Conservation (phyloP, 306 rosid species). For the Hylodesmum podocarpum region DNA sequence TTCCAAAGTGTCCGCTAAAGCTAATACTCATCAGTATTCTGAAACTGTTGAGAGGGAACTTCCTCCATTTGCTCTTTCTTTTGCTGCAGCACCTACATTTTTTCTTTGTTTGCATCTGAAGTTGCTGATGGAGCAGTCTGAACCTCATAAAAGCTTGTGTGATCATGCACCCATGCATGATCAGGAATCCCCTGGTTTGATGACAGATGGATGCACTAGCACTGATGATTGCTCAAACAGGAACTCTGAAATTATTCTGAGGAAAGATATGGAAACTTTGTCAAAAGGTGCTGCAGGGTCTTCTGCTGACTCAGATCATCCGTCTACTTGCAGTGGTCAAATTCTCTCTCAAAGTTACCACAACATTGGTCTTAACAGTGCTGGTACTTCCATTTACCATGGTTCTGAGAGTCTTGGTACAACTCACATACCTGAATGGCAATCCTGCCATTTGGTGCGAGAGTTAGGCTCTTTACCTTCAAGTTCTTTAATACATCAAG, state of each 20-base stretch:
- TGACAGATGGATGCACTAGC: slow-evolving; percentile 38
- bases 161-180: slow-evolving; percentile 41
- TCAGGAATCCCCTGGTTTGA: slow-evolving; percentile 44
- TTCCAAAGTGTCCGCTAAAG: slow-evolving; percentile 51
- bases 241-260: slow-evolving; percentile 33
- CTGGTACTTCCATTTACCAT: slow-evolving; percentile 41
- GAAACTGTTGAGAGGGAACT: slow-evolving; percentile 50
- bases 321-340: slow-evolving; percentile 37
- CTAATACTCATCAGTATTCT: slow-evolving; percentile 36
- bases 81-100: slow-evolving; percentile 82
- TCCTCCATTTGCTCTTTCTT: slow-evolving; percentile 74
- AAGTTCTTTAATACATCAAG: slow-evolving; percentile 40
- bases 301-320: slow-evolving; percentile 38
- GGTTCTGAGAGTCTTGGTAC: slow-evolving; percentile 39
- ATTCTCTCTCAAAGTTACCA: slow-evolving; percentile 33
- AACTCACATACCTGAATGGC: slow-evolving; percentile 33
- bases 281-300: slow-evolving; percentile 36
- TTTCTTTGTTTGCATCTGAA: slow-evolving; percentile 81
- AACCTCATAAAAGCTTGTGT: slow-evolving; percentile 49
- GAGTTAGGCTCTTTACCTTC: slow-evolving; percentile 37
- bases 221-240: slow-evolving; percentile 38
- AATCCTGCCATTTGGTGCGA: slow-evolving; percentile 36
- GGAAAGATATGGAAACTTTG: slow-evolving; percentile 36
- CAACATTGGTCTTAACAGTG: slow-evolving; percentile 27
- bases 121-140: slow-evolving; percentile 68